Base-by-base conservation (phyloP, 441 rosid genomes). In the Pelargonium fulgidum region DNA sequence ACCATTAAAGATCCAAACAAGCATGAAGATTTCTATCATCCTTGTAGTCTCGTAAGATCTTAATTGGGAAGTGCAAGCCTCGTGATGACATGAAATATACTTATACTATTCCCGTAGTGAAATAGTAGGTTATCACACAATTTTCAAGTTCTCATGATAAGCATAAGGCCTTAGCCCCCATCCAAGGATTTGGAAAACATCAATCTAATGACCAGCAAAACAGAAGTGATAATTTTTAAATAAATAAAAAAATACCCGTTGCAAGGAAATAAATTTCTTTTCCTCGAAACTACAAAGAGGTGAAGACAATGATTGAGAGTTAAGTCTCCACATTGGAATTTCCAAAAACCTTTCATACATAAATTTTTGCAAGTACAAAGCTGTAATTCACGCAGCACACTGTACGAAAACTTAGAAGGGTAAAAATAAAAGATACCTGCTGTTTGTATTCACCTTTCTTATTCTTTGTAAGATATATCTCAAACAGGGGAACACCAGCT, bases 401-500 rank as follows among this genome's bases (percentile, higher is more conserved):
- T 24, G 58, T 47, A 19, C 3, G 58, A 54, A 66, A 66, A 64
- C 17, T 0, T 26, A 62, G 73, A 29, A 76, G 68, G 45, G 13
- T 12, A 52, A n/a, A 64, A 73, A 52, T 24, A 56, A 64, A 79
- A 72, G 66, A 76, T 74, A 91, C 99, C 96, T 93, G 93, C 71
- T 87, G 89, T 69, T 73, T 85, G 81, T 84, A 91, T 85, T 88
- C 82, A 4, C 96, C 96, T 75, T 80, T 91, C 81, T 85, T 83
- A 71, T 86, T 83, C 62, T 68, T 74, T 45, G 84, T 85, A 68
- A 94, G 81, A 79, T 87, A 94, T 74, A 94, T 86, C 85, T 94
- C 97, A 80, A 93, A 93, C 69, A 93, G 77, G 17, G 96, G 99
- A 64, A 76, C 82, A 72, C 96, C 97, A 22, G 65, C 79, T n/a